A percentile compares a stretch with the other conserved stretches of the same genome.
These are phyloP conservation scores for Entelexis paramagnoliae DNA, from an alignment of 1,139 yeast species.

Conservation along the genomic window DNA sequence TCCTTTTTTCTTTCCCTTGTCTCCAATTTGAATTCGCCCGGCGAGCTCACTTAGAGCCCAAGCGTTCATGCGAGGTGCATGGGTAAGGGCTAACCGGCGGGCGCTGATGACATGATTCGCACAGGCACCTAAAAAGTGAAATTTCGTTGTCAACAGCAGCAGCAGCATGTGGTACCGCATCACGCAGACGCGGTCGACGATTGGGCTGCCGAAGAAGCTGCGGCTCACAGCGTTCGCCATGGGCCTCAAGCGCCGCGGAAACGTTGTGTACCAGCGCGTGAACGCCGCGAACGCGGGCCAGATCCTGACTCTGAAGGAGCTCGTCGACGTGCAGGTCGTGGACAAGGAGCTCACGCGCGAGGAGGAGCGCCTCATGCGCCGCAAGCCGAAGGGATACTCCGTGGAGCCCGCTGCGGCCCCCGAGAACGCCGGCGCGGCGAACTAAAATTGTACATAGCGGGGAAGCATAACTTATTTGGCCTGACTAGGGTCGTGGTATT, in stretches of 20 bases:
- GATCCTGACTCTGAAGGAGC: constrained; percentile 72
- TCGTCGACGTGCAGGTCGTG: constrained; percentile 74
- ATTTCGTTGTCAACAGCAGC: constrained; percentile 4
- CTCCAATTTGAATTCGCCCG: no score
- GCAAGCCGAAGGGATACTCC: constrained; percentile 29
- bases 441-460: neutral
- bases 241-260: constrained; percentile 68
- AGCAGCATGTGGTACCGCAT: constrained; percentile 36
- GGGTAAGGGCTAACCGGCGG: no score
- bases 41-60: no score
- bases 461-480: neutral
- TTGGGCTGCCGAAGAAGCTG: constrained; percentile 67
- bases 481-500: neutral
- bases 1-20: no score
- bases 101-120: neutral
- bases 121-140: neutral
- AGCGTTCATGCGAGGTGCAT: no score
- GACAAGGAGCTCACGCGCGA: constrained; percentile 34
- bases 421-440: neutral
- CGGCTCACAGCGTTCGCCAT: constrained; percentile 58
- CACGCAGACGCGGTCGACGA: constrained; percentile 68
- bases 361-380: constrained; percentile 29
- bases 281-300: constrained; percentile 78
- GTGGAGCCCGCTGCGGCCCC: constrained; percentile 15
- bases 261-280: constrained; percentile 61